phyloP scores from a whole-genome alignment of 139 green algal genomes.

The Chlamydomonas schloesseri region DNA sequence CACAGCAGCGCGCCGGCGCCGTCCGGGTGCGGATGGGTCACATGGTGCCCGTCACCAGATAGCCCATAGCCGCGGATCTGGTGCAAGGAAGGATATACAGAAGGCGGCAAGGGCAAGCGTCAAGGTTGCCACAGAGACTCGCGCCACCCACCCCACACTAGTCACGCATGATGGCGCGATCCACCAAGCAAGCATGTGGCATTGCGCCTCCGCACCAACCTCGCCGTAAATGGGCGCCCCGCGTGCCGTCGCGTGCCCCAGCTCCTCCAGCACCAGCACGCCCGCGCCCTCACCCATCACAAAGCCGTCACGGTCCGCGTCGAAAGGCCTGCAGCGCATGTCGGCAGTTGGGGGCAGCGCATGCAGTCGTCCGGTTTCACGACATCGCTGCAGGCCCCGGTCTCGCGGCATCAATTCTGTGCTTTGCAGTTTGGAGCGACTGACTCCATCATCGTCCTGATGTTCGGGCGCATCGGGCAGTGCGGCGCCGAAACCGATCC shows the following conservation, averaged over 20 bases:
- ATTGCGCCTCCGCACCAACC: constrained; percentile 56
- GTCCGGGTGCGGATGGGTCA: constrained; percentile 86
- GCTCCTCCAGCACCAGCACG: constrained; percentile 86
- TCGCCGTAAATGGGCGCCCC: constrained; percentile 83
- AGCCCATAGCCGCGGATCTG: constrained; percentile 87
- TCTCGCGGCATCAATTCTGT: too few relatives aligned
- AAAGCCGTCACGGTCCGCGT: constrained; percentile 89
- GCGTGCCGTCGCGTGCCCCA: constrained; percentile 81
- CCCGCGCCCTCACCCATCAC: constrained; percentile 94
- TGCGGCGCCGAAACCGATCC: too few relatives aligned
- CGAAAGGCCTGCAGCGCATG: constrained; percentile 78
- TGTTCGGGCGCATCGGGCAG: too few relatives aligned
- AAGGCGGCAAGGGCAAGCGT: not conserved
- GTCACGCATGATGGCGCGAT: too few relatives aligned
- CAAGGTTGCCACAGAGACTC: too few relatives aligned
- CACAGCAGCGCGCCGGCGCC: constrained; percentile 46
- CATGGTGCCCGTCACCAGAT: constrained; percentile 92
- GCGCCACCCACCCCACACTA: too few relatives aligned
- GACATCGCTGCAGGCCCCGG: too few relatives aligned
- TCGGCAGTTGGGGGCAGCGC: too few relatives aligned
- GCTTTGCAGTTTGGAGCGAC: too few relatives aligned
- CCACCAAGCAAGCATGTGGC: too few relatives aligned
- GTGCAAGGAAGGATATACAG: not conserved
- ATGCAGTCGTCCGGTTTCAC: too few relatives aligned
- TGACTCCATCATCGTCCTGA: too few relatives aligned